phyloP scores from a whole-genome alignment of 2,329 filamentous ascomycete genomes.

The Aspergillus piperis region DNA sequence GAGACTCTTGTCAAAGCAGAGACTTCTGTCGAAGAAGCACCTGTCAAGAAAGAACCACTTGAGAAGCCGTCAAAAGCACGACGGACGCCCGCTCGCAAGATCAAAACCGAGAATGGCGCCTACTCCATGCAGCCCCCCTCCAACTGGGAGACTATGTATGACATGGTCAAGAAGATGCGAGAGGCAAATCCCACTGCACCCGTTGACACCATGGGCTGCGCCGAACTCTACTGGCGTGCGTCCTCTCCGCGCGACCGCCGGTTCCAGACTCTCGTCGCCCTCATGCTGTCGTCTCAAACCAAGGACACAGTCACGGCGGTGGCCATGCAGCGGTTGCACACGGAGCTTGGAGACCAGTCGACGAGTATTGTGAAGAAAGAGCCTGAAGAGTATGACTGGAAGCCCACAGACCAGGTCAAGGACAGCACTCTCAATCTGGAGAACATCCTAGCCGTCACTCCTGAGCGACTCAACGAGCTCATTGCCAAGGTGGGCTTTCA shows the following conservation, averaged over 20 bases:
- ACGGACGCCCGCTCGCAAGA: slow-evolving; percentile 44
- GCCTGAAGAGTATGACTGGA: slow-evolving; percentile 24
- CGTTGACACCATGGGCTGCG: slow-evolving; percentile 97
- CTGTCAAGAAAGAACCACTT: slow-evolving; percentile 29
- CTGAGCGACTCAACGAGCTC: slow-evolving; percentile 67
- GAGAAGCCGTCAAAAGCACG: slow-evolving; percentile 30
- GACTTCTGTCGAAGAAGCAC: not conserved
- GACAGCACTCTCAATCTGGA: slow-evolving; percentile 66
- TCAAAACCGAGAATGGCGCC: slow-evolving; percentile 40
- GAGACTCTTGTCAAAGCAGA: not conserved
- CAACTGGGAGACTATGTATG: slow-evolving; percentile 83
- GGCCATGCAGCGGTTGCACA: slow-evolving; percentile 77
- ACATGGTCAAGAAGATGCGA: slow-evolving; percentile 74
- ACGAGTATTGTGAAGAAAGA: slow-evolving; percentile 25
- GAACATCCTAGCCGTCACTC: slow-evolving; percentile 72
- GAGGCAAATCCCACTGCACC: slow-evolving; percentile 68
- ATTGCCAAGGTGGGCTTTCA: slow-evolving; percentile 89
- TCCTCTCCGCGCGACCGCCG: slow-evolving; percentile 60
- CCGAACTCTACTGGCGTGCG: slow-evolving; percentile 46
- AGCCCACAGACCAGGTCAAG: slow-evolving; percentile 27
- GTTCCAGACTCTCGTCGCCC: slow-evolving; percentile 80
- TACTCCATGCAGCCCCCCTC: slow-evolving; percentile 61
- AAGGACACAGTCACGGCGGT: slow-evolving; percentile 88
- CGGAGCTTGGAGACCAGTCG: slow-evolving; percentile 59
- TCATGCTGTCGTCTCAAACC: slow-evolving; percentile 92